Conservation (phyloP, 2,329 filamentous ascomycete species). For the Penicillium digitatum region DNA sequence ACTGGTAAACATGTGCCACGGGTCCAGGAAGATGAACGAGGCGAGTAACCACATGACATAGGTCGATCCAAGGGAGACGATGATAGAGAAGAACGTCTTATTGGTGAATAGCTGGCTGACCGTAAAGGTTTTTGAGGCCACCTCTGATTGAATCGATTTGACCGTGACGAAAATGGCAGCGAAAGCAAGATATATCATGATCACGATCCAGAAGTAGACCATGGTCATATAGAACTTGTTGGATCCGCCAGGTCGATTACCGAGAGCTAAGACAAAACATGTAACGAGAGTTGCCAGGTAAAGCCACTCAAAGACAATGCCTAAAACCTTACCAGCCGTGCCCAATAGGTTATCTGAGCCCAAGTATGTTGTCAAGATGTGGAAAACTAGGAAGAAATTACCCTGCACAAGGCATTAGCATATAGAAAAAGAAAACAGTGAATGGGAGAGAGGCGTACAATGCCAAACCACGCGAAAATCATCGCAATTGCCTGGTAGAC, state of each 20-base stretch:
- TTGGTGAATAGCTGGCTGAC: conserved; percentile 76
- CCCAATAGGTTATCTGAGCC: conserved; percentile 67
- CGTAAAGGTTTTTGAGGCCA: conserved; percentile 61
- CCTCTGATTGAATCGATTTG: conserved; percentile 70
- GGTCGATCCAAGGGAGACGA: conserved; percentile 86
- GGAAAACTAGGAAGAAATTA: conserved; percentile 99
- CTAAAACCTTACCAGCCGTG: conserved; percentile 71
- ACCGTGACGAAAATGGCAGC: conserved; percentile 93
- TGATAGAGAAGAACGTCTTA: conserved; percentile 84
- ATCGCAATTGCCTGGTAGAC: conserved; percentile 91
- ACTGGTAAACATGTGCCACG: conserved; percentile 97
- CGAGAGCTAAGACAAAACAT: conserved; percentile 90
- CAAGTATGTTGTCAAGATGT: conserved; percentile 86
- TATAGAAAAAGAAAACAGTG: not conserved
- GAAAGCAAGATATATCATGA: conserved; percentile 95
- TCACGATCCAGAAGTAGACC: conserved; percentile 96
- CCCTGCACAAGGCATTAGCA: conserved; percentile 39
- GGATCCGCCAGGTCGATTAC: conserved; percentile 90
- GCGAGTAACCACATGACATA: conserved; percentile 90
- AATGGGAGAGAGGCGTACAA: conserved; percentile 37
- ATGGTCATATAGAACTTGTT: conserved; percentile 93
- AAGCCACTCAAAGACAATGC: conserved; percentile 91
- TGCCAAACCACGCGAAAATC: conserved; percentile 98
- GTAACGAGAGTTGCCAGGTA: conserved; percentile 89
- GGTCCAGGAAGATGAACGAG: conserved; percentile 92